These are phyloP conservation scores for Didymella pomorum DNA, from an alignment of 2,329 filamentous ascomycete genomes.

Conservation along the genomic window DNA sequence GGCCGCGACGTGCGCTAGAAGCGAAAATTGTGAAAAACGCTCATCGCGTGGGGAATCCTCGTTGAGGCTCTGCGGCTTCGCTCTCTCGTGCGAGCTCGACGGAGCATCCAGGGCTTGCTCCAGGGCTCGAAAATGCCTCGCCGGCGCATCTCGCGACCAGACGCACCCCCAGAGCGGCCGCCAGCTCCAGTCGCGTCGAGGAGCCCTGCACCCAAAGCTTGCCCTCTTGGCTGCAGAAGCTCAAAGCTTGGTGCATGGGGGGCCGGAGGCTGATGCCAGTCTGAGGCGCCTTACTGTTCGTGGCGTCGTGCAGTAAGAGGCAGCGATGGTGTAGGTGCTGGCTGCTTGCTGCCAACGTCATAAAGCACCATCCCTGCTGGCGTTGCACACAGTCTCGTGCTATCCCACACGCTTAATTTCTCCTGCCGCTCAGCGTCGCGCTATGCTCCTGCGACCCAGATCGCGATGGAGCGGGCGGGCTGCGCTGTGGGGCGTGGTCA, in stretches of 20 bases:
- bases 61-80: slow-evolving; percentile 24
- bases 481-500: neutral
- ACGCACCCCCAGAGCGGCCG: slow-evolving; percentile 14
- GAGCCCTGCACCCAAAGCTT: slow-evolving; percentile 27
- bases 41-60: slow-evolving; percentile 24
- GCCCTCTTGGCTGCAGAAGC: slow-evolving; percentile 26
- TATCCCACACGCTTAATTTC: slow-evolving; percentile 37
- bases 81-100: slow-evolving; percentile 22
- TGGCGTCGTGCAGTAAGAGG: slow-evolving; percentile 19
- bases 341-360: slow-evolving; percentile 23
- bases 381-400: slow-evolving; percentile 23
- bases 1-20: slow-evolving; percentile 17
- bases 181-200: slow-evolving; percentile 20
- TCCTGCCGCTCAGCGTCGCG: slow-evolving; percentile 30
- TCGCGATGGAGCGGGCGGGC: slow-evolving; percentile 7
- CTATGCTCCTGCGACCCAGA: slow-evolving; percentile 23
- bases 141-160: slow-evolving; percentile 14
- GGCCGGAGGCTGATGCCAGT: slow-evolving; percentile 18
- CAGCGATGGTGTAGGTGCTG: slow-evolving; percentile 19
- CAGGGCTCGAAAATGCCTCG: slow-evolving; percentile 23
- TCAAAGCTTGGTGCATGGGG: slow-evolving; percentile 25
- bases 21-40: slow-evolving; percentile 21
- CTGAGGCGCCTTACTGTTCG: slow-evolving; percentile 16
- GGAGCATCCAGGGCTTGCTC: slow-evolving; percentile 3
- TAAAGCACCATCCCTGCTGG: slow-evolving; percentile 22